These are phyloP conservation scores for Huntiella decipiens DNA, from an alignment of 2,329 filamentous ascomycete genomes.

Conservation along the genomic window DNA sequence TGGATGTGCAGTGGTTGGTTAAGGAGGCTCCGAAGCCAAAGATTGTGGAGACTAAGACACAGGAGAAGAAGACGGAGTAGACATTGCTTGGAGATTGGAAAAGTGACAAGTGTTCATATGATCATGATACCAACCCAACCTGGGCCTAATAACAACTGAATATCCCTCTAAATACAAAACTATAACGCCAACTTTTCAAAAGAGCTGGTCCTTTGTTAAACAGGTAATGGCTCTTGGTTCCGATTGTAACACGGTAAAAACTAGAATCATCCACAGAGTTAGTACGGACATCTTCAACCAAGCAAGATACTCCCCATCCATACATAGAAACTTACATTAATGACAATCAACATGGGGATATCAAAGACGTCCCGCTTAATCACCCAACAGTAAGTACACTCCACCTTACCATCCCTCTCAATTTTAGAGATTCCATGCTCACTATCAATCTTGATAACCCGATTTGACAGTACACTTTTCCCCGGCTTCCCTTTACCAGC, in stretches of 20 bases:
- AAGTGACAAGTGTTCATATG: not conserved
- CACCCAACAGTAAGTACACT: conserved; percentile 92
- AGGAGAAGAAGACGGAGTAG: not conserved
- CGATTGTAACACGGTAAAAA: conserved; percentile 42
- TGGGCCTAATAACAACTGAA: not conserved
- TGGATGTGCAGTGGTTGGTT: conserved; percentile 24
- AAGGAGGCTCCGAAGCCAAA: conserved; percentile 14
- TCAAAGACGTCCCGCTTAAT: conserved; percentile 95
- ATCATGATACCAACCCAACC: not conserved
- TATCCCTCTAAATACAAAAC: not conserved
- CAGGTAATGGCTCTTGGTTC: conserved; percentile 35
- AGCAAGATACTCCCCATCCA: not conserved
- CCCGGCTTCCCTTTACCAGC: not conserved
- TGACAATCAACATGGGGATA: conserved; percentile 95
- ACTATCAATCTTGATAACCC: conserved; percentile 44
- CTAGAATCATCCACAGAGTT: conserved; percentile 18
- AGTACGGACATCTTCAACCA: not conserved
- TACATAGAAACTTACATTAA: conserved; percentile 56
- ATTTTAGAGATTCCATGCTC: conserved; percentile 67
- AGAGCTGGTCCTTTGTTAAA: conserved; percentile 18
- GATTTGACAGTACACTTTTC: conserved; percentile 34
- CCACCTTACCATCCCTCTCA: conserved; percentile 74
- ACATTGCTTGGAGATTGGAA: not conserved
- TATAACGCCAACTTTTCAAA: not conserved
- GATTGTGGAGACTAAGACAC: conserved; percentile 1